Base-by-base conservation (phyloP, 805 yeast species). In the Myxozyma sirexii region DNA sequence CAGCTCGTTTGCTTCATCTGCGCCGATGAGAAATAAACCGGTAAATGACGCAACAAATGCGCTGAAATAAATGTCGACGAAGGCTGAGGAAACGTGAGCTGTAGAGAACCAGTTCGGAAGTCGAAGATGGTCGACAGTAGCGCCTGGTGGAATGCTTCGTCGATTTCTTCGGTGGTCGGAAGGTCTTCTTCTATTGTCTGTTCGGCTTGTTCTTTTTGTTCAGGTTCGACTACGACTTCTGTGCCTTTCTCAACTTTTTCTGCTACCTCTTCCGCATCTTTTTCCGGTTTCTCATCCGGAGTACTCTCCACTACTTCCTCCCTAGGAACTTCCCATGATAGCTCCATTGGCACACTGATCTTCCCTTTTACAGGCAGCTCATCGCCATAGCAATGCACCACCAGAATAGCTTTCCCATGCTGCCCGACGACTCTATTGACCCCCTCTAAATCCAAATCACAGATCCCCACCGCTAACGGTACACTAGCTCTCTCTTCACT, bases 1-100 rank as follows among this genome's bases (percentile, higher is more conserved):
- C 96, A 93, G 2, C 91, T 82, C 0, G 97, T 85, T 69, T 84
- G 87, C 72, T 91, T 92, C 56, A 87, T 80, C 0, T 82, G 78
- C 53, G 71, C 56, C n/a, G 54, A 42, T 33, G 62, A 55, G 19
- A 49, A 33, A 33, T 59, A 44, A 47, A 64, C 68, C 1, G 97
- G 96, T n/a, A 93, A 73, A 72, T 90, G 89, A 51, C 82, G 82
- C 61, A 85, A 78, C 13, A 92, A 76, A 67, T 85, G 84, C 45
- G 79, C 81, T 0, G 94, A 81, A 79, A 92, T 85, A 72, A 93
- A 87, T 23, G 79, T 81, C 0, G 97, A 89, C 2, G 96, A 79
- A 0, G 82, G 75, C 29, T 89, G 78, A 4, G 98, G 97, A 3
- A 84, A 88, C 67, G 19, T 78, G 74, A 54, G 62, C 43, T 33